phyloP scores from a whole-genome alignment of 192 early-diverging fungal genomes.

The Haplosporangium gracile region DNA sequence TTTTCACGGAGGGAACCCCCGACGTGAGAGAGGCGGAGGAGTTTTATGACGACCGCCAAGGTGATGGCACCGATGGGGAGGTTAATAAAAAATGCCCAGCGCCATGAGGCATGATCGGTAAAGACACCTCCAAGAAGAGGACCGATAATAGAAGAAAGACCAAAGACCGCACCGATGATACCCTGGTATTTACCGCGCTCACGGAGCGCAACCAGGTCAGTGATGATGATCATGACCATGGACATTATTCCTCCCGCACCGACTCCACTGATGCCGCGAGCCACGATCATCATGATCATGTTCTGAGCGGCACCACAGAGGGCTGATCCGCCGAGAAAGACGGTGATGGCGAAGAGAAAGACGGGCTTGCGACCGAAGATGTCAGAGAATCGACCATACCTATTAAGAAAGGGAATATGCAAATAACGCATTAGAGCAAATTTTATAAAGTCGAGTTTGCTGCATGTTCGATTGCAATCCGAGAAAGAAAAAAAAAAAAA shows the following conservation, averaged over 20 bases:
- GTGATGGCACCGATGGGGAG: slow-evolving; percentile 66
- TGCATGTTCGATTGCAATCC: not conserved
- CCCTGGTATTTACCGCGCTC: slow-evolving; percentile 78
- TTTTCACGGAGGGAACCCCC: slow-evolving; percentile 64
- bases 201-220: slow-evolving; percentile 71
- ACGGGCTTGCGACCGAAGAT: slow-evolving; percentile 81
- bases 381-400: slow-evolving; percentile 50
- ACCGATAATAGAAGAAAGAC: slow-evolving; percentile 65
- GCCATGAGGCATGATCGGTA: slow-evolving; percentile 68
- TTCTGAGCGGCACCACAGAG: slow-evolving; percentile 69
- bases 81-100: slow-evolving; percentile 73
- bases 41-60: slow-evolving; percentile 43
- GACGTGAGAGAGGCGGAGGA: slow-evolving; percentile 67
- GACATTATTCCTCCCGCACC: slow-evolving; percentile 74
- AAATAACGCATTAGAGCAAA: too few species aligned
- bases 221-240: slow-evolving; percentile 74
- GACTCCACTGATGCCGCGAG: slow-evolving; percentile 78
- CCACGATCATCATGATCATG: slow-evolving; percentile 72
- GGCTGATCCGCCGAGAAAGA: slow-evolving; percentile 75
- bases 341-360: slow-evolving; percentile 68
- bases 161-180: slow-evolving; percentile 64
- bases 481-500: not conserved
- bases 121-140: slow-evolving; percentile 50
- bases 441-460: not conserved
- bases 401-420: not conserved